phyloP scores from a whole-genome alignment of 2,329 filamentous ascomycete species.

The Penicillium concentricum region DNA sequence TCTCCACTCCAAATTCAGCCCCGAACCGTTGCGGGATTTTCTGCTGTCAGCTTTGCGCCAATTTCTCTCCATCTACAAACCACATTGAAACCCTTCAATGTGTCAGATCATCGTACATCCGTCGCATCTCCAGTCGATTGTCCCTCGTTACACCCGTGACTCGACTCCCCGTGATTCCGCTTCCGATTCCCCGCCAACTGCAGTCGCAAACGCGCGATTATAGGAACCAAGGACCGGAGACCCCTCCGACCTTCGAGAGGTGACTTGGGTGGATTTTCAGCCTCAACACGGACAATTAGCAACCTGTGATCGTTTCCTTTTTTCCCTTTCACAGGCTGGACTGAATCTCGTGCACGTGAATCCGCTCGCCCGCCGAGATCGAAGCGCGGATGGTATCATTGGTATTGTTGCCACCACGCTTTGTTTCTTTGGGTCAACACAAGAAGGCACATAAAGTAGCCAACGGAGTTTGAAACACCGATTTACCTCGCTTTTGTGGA shows the following conservation, averaged over 20 bases:
- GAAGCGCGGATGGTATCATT: constrained; percentile 19
- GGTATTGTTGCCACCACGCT: constrained; percentile 15
- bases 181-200: constrained; percentile 18
- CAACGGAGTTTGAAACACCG: constrained; percentile 2
- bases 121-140: constrained; percentile 22
- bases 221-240: constrained; percentile 9
- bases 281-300: not conserved
- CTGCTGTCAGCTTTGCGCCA: constrained; percentile 16
- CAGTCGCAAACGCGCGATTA: constrained; percentile 24
- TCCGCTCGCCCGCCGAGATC: constrained; percentile 15
- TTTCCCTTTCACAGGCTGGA: not conserved
- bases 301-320: constrained; percentile 11
- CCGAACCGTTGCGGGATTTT: constrained; percentile 26
- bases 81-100: constrained; percentile 21
- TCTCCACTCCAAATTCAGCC: constrained; percentile 26
- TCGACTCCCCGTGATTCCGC: constrained; percentile 11
- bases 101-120: constrained; percentile 15
- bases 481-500: not conserved
- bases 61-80: not conserved
- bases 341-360: constrained; percentile 17
- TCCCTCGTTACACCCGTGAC: constrained; percentile 23
- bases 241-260: not conserved
- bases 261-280: not conserved
- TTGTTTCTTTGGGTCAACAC: constrained; percentile 13
- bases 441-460: not conserved